Percentiles rank a stretch among this genome's conserved stretches.
Evolutionary conservation across 176 grass and related monocot species (phyloP).

Genomic region (Coix lacrymajobi): DNA sequence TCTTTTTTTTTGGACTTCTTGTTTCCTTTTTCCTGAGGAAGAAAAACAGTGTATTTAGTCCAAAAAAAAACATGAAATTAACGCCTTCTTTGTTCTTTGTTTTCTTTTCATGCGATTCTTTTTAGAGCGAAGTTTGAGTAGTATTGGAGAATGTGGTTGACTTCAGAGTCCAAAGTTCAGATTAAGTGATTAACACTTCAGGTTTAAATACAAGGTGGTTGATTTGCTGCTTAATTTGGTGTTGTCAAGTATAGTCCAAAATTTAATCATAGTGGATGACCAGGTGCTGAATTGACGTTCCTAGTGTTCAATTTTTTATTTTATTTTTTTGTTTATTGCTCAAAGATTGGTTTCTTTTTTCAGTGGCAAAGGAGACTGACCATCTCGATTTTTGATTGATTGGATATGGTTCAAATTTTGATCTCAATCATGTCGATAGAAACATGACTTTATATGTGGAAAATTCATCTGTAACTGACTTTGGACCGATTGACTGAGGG

Average conservation of each 20-base stretch:
- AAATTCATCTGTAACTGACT: background rate
- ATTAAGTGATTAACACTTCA: background rate
- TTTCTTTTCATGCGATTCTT: background rate
- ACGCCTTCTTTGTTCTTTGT: background rate
- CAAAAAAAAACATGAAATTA: background rate
- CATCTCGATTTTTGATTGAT: background rate
- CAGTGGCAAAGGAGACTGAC: background rate
- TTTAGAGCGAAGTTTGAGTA: background rate
- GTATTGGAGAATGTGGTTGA: background rate
- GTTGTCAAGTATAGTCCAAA: background rate
- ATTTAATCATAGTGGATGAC: background rate
- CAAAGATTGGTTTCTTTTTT: background rate
- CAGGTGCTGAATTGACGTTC: background rate
- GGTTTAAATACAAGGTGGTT: background rate
- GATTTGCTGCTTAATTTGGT: background rate
- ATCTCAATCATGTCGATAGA: background rate
- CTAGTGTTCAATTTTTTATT: background rate
- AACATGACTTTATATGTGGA: background rate
- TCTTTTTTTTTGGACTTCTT: background rate
- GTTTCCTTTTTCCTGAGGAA: background rate
- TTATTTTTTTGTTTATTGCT: background rate
- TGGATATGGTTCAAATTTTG: background rate
- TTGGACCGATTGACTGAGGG: too few relatives aligned
- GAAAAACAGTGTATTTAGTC: background rate
- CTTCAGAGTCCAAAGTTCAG: background rate